These are phyloP conservation scores for Grigorovia humatica DNA, from an alignment of 805 yeast species.

Conservation along the genomic window DNA sequence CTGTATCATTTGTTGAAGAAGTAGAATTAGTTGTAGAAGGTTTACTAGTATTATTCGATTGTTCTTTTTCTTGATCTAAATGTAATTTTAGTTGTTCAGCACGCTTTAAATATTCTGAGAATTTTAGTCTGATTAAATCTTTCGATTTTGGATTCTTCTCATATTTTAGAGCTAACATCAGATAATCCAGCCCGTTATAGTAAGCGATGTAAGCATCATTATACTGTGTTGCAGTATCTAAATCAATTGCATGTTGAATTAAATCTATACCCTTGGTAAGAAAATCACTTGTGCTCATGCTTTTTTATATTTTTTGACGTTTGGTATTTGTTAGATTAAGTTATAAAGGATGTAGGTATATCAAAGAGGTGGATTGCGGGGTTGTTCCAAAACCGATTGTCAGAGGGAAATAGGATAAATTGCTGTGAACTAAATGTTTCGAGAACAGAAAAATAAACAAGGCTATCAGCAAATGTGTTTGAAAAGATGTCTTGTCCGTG, in stretches of 20 bases:
- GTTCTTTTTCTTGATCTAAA: constrained; percentile 61
- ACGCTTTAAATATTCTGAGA: constrained; percentile 81
- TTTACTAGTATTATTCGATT: constrained; percentile 37
- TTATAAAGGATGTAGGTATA: too few relatives aligned
- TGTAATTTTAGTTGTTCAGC: constrained; percentile 93
- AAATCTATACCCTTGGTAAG: constrained; percentile 89
- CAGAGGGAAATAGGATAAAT: too few relatives aligned
- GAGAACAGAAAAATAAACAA: too few relatives aligned
- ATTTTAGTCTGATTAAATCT: constrained; percentile 77
- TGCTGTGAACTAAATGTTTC: too few relatives aligned
- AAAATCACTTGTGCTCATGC: constrained; percentile 55
- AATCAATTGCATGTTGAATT: constrained; percentile 89
- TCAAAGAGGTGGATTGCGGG: too few relatives aligned
- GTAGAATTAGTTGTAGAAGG: constrained; percentile 8
- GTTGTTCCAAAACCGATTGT: not conserved
- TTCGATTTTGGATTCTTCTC: constrained; percentile 87
- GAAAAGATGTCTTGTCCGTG: too few relatives aligned
- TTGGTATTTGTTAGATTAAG: too few relatives aligned
- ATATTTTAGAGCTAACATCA: constrained; percentile 90
- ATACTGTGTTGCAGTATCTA: constrained; percentile 79
- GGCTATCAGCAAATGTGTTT: too few relatives aligned
- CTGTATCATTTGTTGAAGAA: constrained; percentile 12
- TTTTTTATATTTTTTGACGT: not conserved
- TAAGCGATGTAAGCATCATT: constrained; percentile 92
- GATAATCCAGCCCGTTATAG: constrained; percentile 85